Evolutionary conservation across 305 asterid species (phyloP).

Genomic region (Salvia sclarea): DNA sequence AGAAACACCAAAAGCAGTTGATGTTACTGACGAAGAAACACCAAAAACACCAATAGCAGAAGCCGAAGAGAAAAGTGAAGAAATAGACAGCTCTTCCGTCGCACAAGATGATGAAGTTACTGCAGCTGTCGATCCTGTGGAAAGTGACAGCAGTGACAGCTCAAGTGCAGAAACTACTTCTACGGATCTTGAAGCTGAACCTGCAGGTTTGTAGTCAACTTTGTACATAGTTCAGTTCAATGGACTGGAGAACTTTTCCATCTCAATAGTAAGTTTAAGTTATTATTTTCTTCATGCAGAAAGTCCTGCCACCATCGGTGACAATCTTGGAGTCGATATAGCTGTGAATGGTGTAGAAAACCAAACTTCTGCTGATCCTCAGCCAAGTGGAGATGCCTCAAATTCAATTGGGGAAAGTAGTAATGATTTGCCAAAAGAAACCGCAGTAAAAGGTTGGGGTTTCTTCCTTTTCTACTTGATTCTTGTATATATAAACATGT

Average conservation of each 20-base stretch:
- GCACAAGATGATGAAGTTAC: conserved; percentile 44
- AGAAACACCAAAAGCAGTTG: conserved; percentile 30
- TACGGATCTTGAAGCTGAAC: conserved; percentile 33
- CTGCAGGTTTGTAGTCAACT: conserved; percentile 47
- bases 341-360: conserved; percentile 38
- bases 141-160: conserved; percentile 38
- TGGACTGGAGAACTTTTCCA: conserved; percentile 4
- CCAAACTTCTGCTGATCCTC: conserved; percentile 35
- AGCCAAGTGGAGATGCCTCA: conserved; percentile 40
- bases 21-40: conserved; percentile 37
- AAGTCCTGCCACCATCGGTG: conserved; percentile 32
- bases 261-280: background rate
- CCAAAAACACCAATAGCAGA: conserved; percentile 29
- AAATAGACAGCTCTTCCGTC: conserved; percentile 27
- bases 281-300: conserved; percentile 40
- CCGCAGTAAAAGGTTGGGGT: conserved; percentile 48
- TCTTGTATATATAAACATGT: conserved; percentile 2
- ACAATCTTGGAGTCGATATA: conserved; percentile 25
- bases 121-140: conserved; percentile 31
- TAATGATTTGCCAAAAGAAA: conserved; percentile 41
- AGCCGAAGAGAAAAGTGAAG: conserved; percentile 39
- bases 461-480: conserved; percentile 5
- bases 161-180: conserved; percentile 40
- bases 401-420: conserved; percentile 43
- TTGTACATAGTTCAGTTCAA: conserved; percentile 4